Percentiles rank a stretch among this genome's conserved stretches.
Conservation (phyloP, 208 protist genomes). For the Phytomonas francai region DNA sequence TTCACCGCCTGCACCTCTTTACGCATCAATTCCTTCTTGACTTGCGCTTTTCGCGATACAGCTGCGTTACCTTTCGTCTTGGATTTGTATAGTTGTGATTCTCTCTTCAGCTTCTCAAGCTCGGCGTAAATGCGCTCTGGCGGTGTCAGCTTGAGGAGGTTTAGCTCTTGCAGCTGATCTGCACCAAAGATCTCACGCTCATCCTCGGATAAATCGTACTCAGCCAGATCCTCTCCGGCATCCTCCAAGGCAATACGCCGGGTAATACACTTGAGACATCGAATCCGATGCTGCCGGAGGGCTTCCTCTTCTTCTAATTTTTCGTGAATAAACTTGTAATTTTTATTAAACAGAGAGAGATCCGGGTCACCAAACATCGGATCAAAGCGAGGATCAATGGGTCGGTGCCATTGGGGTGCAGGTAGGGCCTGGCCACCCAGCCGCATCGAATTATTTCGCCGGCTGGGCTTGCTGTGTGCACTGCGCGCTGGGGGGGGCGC, state of each 20-base stretch:
- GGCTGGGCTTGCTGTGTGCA: constrained; percentile 39
- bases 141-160: constrained; percentile 45
- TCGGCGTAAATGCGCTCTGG: constrained; percentile 37
- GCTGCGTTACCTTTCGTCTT: constrained; percentile 28
- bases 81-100: constrained; percentile 55
- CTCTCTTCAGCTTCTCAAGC: constrained; percentile 58
- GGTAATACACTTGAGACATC: constrained; percentile 52
- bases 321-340: constrained; percentile 80
- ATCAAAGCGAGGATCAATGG: constrained; percentile 77
- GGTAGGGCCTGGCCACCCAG: neutral
- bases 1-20: constrained; percentile 70
- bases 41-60: constrained; percentile 24
- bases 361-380: constrained; percentile 33
- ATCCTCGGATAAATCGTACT: constrained; percentile 78
- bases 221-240: constrained; percentile 52
- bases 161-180: constrained; percentile 53
- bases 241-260: constrained; percentile 66
- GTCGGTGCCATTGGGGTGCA: constrained; percentile 7
- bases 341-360: constrained; percentile 58
- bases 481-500: constrained; percentile 62
- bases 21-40: constrained; percentile 53
- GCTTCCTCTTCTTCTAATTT: constrained; percentile 64
- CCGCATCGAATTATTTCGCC: neutral
- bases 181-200: constrained; percentile 73
- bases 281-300: constrained; percentile 51